Conservation (phyloP, 495 filamentous ascomycete genomes). For the Neurospora intermedia region DNA sequence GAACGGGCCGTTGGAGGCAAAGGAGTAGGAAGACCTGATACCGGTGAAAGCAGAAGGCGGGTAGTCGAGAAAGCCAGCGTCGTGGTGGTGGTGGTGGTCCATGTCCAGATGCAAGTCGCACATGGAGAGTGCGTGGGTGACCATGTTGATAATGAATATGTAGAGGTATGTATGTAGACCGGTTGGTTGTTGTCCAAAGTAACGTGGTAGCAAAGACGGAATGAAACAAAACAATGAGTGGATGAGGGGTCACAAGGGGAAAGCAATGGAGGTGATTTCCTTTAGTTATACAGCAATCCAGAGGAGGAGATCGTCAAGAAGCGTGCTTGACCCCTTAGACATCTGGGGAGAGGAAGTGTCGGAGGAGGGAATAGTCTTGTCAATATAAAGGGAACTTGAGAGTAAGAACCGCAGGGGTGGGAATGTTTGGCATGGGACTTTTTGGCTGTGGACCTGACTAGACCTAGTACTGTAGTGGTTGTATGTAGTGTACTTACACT, state of each 20-base stretch:
- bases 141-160: conserved; percentile 13
- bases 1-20: conserved; percentile 26
- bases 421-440: conserved; percentile 9
- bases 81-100: conserved; percentile 8
- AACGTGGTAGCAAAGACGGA: background rate
- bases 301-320: conserved; percentile 6
- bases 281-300: conserved; percentile 14
- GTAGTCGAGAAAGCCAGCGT: conserved; percentile 17
- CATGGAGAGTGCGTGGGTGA: conserved; percentile 2
- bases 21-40: conserved; percentile 25
- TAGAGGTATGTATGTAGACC: background rate
- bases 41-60: conserved; percentile 15
- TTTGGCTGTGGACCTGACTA: background rate
- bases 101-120: conserved; percentile 17
- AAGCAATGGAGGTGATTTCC: conserved; percentile 9
- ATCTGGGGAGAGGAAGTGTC: conserved; percentile 9
- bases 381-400: conserved; percentile 17
- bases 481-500: too few species aligned
- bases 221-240: too few species aligned
- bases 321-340: conserved; percentile 6
- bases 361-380: conserved; percentile 11
- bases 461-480: background rate
- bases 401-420: conserved; percentile 8
- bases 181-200: background rate
- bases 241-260: background rate